Evolutionary conservation across 2,329 filamentous ascomycete species (phyloP).

Genomic region (Calonectria multiphialidica): DNA sequence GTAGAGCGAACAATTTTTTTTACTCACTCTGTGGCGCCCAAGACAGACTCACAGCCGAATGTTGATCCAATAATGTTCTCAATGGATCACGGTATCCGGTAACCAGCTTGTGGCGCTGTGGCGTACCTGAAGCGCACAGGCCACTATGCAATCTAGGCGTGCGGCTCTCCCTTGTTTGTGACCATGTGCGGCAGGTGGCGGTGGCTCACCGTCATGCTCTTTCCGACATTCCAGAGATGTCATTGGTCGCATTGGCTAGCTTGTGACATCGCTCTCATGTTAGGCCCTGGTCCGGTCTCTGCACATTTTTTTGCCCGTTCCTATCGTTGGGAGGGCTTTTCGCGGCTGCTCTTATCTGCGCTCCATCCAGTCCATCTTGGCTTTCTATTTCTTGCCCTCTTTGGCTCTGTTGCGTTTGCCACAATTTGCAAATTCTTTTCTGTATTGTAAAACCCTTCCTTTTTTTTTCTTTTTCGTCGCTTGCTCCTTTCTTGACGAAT

Average conservation of each 20-base stretch:
- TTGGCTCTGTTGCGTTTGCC: conserved; percentile 4
- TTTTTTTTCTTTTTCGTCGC: neutral
- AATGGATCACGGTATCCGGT: neutral
- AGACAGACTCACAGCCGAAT: neutral
- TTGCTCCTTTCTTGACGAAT: neutral
- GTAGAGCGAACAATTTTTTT: neutral
- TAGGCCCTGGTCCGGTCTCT: conserved; percentile 29
- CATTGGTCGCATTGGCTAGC: conserved; percentile 17
- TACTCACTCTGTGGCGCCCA: neutral
- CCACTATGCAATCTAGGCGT: neutral
- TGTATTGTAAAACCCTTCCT: neutral
- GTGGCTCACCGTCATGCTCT: conserved; percentile 18
- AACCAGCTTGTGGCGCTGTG: conserved; percentile 20
- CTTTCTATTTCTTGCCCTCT: conserved; percentile 15
- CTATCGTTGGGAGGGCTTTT: conserved; percentile 31
- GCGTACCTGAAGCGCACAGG: neutral
- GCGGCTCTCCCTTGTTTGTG: conserved; percentile 9
- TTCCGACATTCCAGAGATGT: conserved; percentile 1
- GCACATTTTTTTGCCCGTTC: conserved; percentile 42
- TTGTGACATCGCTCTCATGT: conserved; percentile 34
- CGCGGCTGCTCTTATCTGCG: conserved; percentile 27
- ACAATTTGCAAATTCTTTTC: conserved; percentile 5
- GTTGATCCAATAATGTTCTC: neutral
- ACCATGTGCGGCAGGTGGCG: conserved; percentile 25
- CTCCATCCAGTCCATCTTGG: conserved; percentile 16